phyloP scores from a whole-genome alignment of 1,284 basidiomycete species.

The Tetrapyrgos nigripes region DNA sequence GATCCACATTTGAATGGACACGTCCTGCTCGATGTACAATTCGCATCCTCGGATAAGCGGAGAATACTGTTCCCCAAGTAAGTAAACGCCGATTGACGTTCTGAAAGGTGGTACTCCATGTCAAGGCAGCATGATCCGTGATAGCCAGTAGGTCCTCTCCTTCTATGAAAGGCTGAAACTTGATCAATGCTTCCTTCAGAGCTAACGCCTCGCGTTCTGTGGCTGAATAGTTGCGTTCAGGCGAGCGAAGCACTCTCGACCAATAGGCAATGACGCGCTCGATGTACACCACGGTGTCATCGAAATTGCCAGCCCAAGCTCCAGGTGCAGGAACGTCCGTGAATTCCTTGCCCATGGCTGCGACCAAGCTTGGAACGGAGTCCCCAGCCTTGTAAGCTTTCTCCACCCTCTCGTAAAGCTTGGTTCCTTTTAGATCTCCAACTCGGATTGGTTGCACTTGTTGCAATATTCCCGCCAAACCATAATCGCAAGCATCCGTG shows the following conservation, averaged over 20 bases:
- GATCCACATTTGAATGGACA: conserved; percentile 39
- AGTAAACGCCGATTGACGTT: conserved; percentile 34
- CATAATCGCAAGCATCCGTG: conserved; percentile 44
- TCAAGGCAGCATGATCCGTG: conserved; percentile 39
- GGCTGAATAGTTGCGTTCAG: too few species aligned
- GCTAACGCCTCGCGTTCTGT: too few species aligned
- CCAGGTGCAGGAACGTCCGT: background rate
- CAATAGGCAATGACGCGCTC: conserved; percentile 36
- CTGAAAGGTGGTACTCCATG: conserved; percentile 36
- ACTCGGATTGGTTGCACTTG: conserved; percentile 21
- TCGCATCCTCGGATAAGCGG: conserved; percentile 31
- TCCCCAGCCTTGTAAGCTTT: background rate
- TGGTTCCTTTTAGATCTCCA: background rate
- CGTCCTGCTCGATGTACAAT: conserved; percentile 35
- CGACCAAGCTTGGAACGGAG: background rate
- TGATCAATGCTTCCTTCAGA: too few species aligned
- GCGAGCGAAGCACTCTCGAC: conserved; percentile 24
- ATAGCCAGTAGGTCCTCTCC: too few species aligned
- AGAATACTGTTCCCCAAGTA: conserved; percentile 33
- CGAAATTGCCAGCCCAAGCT: background rate
- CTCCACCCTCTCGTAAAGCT: background rate
- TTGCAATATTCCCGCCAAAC: conserved; percentile 33
- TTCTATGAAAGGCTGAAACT: too few species aligned
- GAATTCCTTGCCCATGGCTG: background rate
- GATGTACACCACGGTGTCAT: background rate